Base-by-base conservation (phyloP, 148 eudicot species). In the Persicaria maculosa region DNA sequence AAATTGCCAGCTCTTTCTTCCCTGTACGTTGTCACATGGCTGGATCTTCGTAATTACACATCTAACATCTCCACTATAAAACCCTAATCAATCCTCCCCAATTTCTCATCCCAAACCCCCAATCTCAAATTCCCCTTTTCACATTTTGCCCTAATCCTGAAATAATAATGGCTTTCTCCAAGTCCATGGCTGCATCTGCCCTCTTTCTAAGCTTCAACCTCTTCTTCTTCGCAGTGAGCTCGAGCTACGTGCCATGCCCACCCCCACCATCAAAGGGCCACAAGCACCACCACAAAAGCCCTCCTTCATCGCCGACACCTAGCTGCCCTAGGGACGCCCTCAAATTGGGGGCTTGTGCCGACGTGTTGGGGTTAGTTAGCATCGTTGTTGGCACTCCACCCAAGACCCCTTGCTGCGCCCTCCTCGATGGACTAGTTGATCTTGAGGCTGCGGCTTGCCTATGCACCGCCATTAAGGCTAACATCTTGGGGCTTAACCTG, bases 381-480 rank as follows among this genome's bases (percentile, higher is more conserved):
- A 9, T 36, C 6, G 69, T 65, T 40, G 46, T 65, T 3, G 69
- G 69, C 12, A 65, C 69, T 65, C 69, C 69, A 14, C 69, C 69
- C 1, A 65, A 65, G 46, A 65, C 69, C 5, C 69, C 69, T 36
- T 65, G 69, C 2, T 65, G 69, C 19, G 17, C 69, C 1, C 69
- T 65, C 31, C 69, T 65, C 2, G 69, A 65, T 5, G 69, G 69
- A 0, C 15, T 65, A 9, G 69, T 9, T 4, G 69, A 65, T 65
- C 69, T 65, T 5, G 69, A 65, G 44, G 69, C 69, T 5, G 69
- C 69, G 3, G 70, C 36, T 9, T 65, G 70, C 17, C 70, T 65
- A 6, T 65, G 70, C 70, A 65, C 47, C 17, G 70, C 70, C 45
- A 65, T 65, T 43, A 65, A 65, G 16, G 70, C 70, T 65, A 65